A percentile compares a stretch with the other conserved stretches of the same genome.
Conservation (phyloP, 2,329 filamentous ascomycete species). For the Madurella fahalii region DNA sequence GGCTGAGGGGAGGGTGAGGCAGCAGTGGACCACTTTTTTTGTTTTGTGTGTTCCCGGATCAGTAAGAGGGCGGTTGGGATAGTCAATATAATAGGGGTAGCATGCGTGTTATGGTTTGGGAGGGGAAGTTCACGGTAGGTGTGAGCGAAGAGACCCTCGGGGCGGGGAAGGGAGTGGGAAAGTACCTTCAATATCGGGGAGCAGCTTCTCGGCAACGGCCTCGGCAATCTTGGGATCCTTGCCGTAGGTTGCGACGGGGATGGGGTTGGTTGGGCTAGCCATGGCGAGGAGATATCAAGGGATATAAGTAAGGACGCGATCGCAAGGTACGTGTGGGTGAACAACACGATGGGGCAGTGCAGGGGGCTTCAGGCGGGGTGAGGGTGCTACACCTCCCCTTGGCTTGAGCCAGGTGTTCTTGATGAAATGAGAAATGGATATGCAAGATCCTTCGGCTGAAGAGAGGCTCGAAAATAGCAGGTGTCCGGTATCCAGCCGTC, state of each 20-base stretch:
- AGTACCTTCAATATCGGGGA: constrained; percentile 24
- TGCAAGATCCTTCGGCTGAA: background rate
- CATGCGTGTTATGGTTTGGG: background rate
- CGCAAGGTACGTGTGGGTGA: background rate
- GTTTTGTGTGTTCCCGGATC: background rate
- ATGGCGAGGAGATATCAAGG: constrained; percentile 6
- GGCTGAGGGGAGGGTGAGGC: constrained; percentile 16
- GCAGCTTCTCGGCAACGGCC: constrained; percentile 24
- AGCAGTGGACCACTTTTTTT: constrained; percentile 20
- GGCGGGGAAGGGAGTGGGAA: background rate
- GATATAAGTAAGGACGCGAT: constrained; percentile 5
- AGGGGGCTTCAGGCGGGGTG: too few relatives aligned
- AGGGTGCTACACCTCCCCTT: too few relatives aligned
- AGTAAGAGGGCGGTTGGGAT: background rate
- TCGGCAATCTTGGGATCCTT: constrained; percentile 24
- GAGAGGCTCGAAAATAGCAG: background rate
- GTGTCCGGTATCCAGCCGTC: background rate
- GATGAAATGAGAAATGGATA: too few relatives aligned
- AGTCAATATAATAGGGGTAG: background rate
- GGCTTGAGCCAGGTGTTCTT: too few relatives aligned
- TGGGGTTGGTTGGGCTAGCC: constrained; percentile 12
- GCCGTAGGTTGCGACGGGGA: constrained; percentile 23
- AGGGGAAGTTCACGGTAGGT: background rate
- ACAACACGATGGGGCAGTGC: background rate
- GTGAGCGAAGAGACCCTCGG: too few relatives aligned